These are phyloP conservation scores for Xylaria sp. DNA, from an alignment of 2,329 filamentous ascomycete genomes.

Conservation along the genomic window DNA sequence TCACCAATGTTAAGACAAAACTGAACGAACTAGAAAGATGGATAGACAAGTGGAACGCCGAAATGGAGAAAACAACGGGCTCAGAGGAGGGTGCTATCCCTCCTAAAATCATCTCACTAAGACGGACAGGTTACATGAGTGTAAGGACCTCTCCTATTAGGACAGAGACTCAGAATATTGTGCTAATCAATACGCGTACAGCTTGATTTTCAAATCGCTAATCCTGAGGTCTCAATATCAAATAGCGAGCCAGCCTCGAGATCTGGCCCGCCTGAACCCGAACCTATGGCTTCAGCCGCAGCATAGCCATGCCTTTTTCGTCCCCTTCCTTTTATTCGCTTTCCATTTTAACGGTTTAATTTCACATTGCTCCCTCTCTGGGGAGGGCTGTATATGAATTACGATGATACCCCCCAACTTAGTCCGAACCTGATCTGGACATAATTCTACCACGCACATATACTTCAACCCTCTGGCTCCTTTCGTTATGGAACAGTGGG, in stretches of 20 bases:
- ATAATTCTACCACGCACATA: conserved; percentile 25
- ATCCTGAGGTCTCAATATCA: conserved; percentile 74
- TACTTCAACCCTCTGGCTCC: not conserved
- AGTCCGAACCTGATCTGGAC: conserved; percentile 31
- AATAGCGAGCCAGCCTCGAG: conserved; percentile 58
- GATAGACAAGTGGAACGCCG: conserved; percentile 86
- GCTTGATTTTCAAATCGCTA: conserved; percentile 84
- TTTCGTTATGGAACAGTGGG: not conserved
- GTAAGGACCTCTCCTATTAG: conserved; percentile 56
- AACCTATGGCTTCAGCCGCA: conserved; percentile 17
- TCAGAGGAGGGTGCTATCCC: conserved; percentile 62
- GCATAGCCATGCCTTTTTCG: conserved; percentile 20
- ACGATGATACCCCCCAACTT: conserved; percentile 36
- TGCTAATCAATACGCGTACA: conserved; percentile 49
- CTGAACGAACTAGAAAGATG: conserved; percentile 78
- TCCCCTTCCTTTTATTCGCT: conserved; percentile 5
- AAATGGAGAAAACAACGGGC: conserved; percentile 68
- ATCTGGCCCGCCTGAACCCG: conserved; percentile 41
- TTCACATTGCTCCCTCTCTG: conserved; percentile 16
- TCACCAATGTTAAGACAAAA: conserved; percentile 78
- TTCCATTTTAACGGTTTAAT: conserved; percentile 25
- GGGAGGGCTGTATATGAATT: conserved; percentile 29
- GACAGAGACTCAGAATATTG: conserved; percentile 32
- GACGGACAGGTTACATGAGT: conserved; percentile 88
- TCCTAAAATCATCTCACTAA: conserved; percentile 80